Conservation (phyloP, 2,329 filamentous ascomycete species). For the Diplodia sapinea region DNA sequence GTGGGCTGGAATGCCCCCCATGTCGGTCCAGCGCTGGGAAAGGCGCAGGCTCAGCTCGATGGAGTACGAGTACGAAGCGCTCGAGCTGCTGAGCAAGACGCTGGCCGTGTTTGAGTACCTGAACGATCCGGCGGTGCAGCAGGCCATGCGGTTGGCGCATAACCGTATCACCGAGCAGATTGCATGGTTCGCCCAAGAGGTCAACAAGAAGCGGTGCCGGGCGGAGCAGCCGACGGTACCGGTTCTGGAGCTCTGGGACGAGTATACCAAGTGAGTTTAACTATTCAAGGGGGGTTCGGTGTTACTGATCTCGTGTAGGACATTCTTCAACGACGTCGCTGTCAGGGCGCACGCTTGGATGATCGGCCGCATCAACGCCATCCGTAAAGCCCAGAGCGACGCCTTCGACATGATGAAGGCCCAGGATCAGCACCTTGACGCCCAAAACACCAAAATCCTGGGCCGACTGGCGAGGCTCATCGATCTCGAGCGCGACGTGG, state of each 20-base stretch:
- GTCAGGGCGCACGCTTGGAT: conserved; percentile 4
- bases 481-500: conserved; percentile 16
- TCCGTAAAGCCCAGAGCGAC: background rate
- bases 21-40: conserved; percentile 20
- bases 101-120: conserved; percentile 22
- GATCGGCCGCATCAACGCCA: conserved; percentile 5
- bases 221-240: background rate
- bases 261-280: conserved; percentile 3
- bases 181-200: background rate
- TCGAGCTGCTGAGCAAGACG: conserved; percentile 14
- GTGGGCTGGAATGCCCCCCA: conserved; percentile 7
- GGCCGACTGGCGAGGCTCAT: background rate
- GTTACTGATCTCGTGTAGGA: background rate
- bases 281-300: background rate
- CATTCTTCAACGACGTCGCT: background rate
- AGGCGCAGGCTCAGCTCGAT: conserved; percentile 2
- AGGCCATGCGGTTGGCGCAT: background rate
- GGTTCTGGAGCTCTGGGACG: conserved; percentile 13
- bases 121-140: conserved; percentile 11
- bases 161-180: background rate
- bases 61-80: conserved; percentile 14
- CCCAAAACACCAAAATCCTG: conserved; percentile 5
- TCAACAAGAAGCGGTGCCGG: background rate
- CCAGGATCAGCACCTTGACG: background rate
- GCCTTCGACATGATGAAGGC: conserved; percentile 14